Conservation (phyloP, 495 filamentous ascomycete genomes). For the Chaetomium tenue region DNA sequence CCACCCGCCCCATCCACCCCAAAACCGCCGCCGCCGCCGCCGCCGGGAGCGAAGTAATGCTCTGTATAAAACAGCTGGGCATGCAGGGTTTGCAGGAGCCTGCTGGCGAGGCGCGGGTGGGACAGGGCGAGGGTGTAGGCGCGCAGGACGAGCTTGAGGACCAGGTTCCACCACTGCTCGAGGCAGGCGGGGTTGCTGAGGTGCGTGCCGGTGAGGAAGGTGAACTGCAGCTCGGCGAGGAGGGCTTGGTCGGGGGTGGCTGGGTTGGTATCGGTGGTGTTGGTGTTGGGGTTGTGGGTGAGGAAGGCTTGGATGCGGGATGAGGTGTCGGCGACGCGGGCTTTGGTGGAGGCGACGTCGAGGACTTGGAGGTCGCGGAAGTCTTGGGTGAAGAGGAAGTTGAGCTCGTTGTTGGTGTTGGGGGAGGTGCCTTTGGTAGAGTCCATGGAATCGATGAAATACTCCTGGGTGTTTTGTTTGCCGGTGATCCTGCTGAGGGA, state of each 20-base stretch:
- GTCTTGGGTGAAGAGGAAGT: slow-evolving; percentile 57
- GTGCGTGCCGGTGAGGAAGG: slow-evolving; percentile 76
- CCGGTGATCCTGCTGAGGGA: slow-evolving; percentile 53
- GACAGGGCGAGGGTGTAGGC: slow-evolving; percentile 58
- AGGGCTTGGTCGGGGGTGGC: slow-evolving; percentile 50
- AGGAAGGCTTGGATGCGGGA: slow-evolving; percentile 34
- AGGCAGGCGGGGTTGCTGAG: slow-evolving; percentile 83
- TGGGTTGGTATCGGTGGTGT: background rate
- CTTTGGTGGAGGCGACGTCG: slow-evolving; percentile 42
- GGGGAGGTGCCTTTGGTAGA: slow-evolving; percentile 23
- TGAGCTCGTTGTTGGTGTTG: slow-evolving; percentile 35
- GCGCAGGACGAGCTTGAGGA: slow-evolving; percentile 66
- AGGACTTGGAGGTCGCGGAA: slow-evolving; percentile 67
- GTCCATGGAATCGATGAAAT: slow-evolving; percentile 53
- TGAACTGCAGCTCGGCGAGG: slow-evolving; percentile 84
- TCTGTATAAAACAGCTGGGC: slow-evolving; percentile 70
- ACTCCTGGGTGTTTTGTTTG: slow-evolving; percentile 41
- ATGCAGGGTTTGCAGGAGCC: slow-evolving; percentile 61
- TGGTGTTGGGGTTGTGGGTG: background rate
- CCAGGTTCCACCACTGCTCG: slow-evolving; percentile 81
- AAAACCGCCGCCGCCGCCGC: too few species aligned
- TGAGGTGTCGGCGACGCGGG: slow-evolving; percentile 36
- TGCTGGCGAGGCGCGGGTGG: slow-evolving; percentile 56
- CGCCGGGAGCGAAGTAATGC: slow-evolving; percentile 50
- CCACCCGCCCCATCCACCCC: too few species aligned